Evolutionary conservation across 2,329 filamentous ascomycete species (phyloP).

Genomic region (Aurifilum marmelostoma): DNA sequence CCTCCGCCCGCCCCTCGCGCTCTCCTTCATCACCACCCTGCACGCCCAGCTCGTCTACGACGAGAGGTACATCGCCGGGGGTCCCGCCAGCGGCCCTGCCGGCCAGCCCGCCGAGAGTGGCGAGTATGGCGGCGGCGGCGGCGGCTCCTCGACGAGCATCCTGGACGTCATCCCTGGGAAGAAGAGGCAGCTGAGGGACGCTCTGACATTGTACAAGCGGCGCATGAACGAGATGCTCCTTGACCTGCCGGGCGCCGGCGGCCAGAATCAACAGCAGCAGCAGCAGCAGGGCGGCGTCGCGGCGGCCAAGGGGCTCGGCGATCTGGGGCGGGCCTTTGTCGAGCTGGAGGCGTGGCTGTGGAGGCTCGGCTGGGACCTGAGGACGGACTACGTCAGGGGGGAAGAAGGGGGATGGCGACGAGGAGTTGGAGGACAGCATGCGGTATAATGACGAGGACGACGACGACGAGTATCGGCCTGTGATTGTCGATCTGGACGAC

Average conservation of each 20-base stretch:
- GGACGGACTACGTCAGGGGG: slow-evolving; percentile 50
- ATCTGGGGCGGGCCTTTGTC: slow-evolving; percentile 52
- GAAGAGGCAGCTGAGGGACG: slow-evolving; percentile 44
- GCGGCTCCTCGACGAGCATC: slow-evolving; percentile 31
- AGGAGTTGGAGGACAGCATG: slow-evolving; percentile 34
- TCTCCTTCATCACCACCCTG: slow-evolving; percentile 52
- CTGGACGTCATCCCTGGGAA: slow-evolving; percentile 41
- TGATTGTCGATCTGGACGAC: slow-evolving; percentile 57
- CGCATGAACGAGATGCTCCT: slow-evolving; percentile 53
- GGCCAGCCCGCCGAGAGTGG: not conserved
- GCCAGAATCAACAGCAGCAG: slow-evolving; percentile 30
- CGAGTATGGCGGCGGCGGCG: slow-evolving; percentile 15
- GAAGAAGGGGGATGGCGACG: slow-evolving; percentile 54
- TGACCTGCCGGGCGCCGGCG: slow-evolving; percentile 31
- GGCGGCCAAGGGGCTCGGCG: slow-evolving; percentile 42
- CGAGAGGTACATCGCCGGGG: slow-evolving; percentile 50
- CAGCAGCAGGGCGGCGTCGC: slow-evolving; percentile 33
- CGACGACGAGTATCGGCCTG: slow-evolving; percentile 56
- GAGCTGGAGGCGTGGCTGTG: slow-evolving; percentile 52
- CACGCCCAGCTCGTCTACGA: slow-evolving; percentile 60
- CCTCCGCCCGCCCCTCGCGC: slow-evolving; percentile 48
- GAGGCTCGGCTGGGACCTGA: slow-evolving; percentile 59
- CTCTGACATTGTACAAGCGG: slow-evolving; percentile 58
- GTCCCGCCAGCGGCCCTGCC: too few relatives aligned
- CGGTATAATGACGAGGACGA: slow-evolving; percentile 55